A percentile compares a stretch with the other conserved stretches of the same genome.
Evolutionary conservation across 306 rosid genomes (phyloP).

Genomic region (Dalbergia oliveri): DNA sequence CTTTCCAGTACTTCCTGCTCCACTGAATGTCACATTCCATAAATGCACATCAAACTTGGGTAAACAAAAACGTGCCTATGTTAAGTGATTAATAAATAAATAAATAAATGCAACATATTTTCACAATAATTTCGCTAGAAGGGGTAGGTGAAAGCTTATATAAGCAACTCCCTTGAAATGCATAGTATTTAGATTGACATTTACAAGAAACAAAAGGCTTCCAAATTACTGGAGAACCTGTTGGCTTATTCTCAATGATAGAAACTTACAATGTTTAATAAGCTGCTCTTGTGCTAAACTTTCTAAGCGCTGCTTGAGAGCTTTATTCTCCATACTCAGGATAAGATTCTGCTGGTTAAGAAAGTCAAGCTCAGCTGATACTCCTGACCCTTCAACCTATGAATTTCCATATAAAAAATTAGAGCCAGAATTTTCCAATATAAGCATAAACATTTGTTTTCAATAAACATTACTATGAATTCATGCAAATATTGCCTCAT

Average conservation of each 20-base stretch:
- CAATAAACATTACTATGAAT: slow-evolving; percentile 24
- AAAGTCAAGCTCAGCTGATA: slow-evolving; percentile 93
- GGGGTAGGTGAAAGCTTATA: not conserved
- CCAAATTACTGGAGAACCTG: slow-evolving; percentile 11
- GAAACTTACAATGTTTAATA: slow-evolving; percentile 86
- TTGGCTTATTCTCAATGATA: slow-evolving; percentile 19
- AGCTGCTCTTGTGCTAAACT: slow-evolving; percentile 93
- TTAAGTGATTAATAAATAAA: slow-evolving; percentile 16
- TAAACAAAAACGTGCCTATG: not conserved
- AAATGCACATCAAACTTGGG: not conserved
- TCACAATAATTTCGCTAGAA: slow-evolving; percentile 19
- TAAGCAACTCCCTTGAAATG: slow-evolving; percentile 39
- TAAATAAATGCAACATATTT: slow-evolving; percentile 6
- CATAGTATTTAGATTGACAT: slow-evolving; percentile 2
- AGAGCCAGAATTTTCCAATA: slow-evolving; percentile 33
- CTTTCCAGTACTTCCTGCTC: slow-evolving; percentile 99
- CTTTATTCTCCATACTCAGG: slow-evolving; percentile 94
- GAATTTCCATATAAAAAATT: slow-evolving; percentile 43
- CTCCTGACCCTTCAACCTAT: slow-evolving; percentile 95
- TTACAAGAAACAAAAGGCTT: slow-evolving; percentile 11
- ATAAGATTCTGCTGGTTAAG: slow-evolving; percentile 93
- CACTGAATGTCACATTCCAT: slow-evolving; percentile 68
- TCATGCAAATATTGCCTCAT: slow-evolving; percentile 34
- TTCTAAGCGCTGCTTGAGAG: slow-evolving; percentile 96
- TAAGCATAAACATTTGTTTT: slow-evolving; percentile 14